These are phyloP conservation scores for Gynandropsis gynandra DNA, from an alignment of 345 rosid species.

Conservation along the genomic window DNA sequence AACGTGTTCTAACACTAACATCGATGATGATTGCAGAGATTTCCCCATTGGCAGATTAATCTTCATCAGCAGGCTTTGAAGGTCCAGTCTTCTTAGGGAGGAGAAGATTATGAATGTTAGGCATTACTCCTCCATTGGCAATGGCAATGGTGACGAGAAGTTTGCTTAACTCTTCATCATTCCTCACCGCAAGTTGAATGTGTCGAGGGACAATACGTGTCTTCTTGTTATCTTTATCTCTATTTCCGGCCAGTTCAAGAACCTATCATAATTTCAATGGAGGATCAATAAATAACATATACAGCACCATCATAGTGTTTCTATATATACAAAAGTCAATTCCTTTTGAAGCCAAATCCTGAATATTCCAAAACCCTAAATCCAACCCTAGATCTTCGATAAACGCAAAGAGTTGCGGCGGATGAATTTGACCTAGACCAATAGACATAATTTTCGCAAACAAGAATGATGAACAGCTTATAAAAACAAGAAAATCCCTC, in stretches of 20 bases:
- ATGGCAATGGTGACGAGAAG: constrained; percentile 86
- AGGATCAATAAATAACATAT: too few relatives aligned
- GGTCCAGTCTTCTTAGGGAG: constrained; percentile 78
- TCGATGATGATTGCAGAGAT: background rate
- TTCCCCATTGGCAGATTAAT: constrained; percentile 24
- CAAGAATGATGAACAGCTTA: background rate
- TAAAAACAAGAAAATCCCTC: background rate
- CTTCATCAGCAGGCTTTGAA: constrained; percentile 43
- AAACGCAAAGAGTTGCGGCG: too few relatives aligned
- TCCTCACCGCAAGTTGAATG: constrained; percentile 84
- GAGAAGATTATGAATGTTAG: constrained; percentile 91
- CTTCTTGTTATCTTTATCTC: constrained; percentile 90
- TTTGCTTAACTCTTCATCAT: constrained; percentile 90
- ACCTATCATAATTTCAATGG: constrained; percentile 32
- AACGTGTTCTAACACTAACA: background rate
- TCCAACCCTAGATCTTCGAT: too few relatives aligned
- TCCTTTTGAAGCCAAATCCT: too few relatives aligned
- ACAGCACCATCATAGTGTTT: too few relatives aligned
- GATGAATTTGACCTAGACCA: too few relatives aligned
- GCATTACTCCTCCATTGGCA: constrained; percentile 96
- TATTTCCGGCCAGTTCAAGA: constrained; percentile 82
- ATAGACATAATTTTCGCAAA: too few relatives aligned
- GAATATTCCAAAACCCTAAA: too few relatives aligned
- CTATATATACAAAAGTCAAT: too few relatives aligned
- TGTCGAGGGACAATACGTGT: constrained; percentile 82